Evolutionary conservation across 2,329 filamentous ascomycete genomes (phyloP).

Genomic region (Fragosphaeria purpurea): DNA sequence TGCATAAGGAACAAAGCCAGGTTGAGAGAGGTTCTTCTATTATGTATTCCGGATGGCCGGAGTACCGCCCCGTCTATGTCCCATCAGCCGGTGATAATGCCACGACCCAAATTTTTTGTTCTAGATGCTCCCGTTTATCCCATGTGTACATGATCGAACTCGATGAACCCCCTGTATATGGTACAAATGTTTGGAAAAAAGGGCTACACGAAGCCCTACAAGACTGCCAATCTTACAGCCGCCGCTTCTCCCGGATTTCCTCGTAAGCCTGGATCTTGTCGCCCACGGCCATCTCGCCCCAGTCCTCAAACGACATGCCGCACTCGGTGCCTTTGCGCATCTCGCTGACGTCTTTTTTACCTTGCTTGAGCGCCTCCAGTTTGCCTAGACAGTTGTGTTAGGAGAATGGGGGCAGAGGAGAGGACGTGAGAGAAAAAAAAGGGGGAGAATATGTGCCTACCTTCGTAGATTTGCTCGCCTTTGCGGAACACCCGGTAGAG

Average conservation of each 20-base stretch:
- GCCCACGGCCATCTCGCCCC: conserved; percentile 66
- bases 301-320: conserved; percentile 74
- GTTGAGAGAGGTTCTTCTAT: no score
- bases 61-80: no score
- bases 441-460: conserved; percentile 39
- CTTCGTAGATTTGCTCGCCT: conserved; percentile 66
- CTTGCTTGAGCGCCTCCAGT: conserved; percentile 74
- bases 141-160: no score
- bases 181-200: no score
- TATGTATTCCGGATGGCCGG: no score
- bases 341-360: conserved; percentile 82
- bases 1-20: no score
- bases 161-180: no score
- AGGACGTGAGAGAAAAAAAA: background rate
- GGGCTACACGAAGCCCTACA: no score
- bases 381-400: conserved; percentile 44
- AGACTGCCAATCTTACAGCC: conserved; percentile 26
- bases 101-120: no score
- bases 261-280: conserved; percentile 87
- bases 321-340: conserved; percentile 93
- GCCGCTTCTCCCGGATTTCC: conserved; percentile 62
- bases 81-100: no score
- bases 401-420: background rate
- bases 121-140: no score
- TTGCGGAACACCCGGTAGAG: conserved; percentile 63